These are phyloP conservation scores for Cephalotrichum gorgonifer DNA, from an alignment of 2,329 filamentous ascomycete genomes.

Conservation along the genomic window DNA sequence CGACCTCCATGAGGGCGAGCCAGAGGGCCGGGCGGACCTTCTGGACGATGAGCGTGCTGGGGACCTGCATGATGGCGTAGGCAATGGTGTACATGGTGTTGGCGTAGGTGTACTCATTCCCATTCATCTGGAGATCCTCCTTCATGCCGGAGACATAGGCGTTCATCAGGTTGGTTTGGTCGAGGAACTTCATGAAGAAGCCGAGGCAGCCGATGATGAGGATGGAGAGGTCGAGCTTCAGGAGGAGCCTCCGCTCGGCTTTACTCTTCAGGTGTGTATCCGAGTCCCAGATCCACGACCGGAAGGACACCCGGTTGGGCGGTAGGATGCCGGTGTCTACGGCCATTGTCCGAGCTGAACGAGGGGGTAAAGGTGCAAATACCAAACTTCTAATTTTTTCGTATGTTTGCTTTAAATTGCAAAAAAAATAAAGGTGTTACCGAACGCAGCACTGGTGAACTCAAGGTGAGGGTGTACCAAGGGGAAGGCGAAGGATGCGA, in stretches of 20 bases:
- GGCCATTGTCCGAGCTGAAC: not conserved
- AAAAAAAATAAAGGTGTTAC: not conserved
- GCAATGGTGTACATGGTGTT: constrained; percentile 36
- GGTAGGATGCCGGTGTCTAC: not conserved
- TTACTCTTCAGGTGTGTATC: constrained; percentile 10
- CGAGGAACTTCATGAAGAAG: constrained; percentile 39
- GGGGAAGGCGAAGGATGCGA: no score
- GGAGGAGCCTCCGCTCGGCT: constrained; percentile 32
- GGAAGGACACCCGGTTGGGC: constrained; percentile 4
- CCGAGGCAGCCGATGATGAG: constrained; percentile 52
- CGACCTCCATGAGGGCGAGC: constrained; percentile 23
- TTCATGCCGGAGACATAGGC: constrained; percentile 20
- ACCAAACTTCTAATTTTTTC: no score
- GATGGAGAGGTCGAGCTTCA: constrained; percentile 40
- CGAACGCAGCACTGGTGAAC: no score
- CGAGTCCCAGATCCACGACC: constrained; percentile 3
- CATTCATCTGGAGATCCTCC: constrained; percentile 12
- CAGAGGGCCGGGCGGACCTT: constrained; percentile 29
- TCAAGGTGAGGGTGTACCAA: no score
- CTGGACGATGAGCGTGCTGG: constrained; percentile 33
- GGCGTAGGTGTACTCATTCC: constrained; percentile 21
- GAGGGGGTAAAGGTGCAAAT: no score
- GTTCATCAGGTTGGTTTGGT: constrained; percentile 27
- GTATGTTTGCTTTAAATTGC: no score
- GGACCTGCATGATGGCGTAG: constrained; percentile 30